Percentiles rank a stretch among this genome's conserved stretches.
Evolutionary conservation across 345 rosid genomes (phyloP).

Genomic region (Camelina laxa): DNA sequence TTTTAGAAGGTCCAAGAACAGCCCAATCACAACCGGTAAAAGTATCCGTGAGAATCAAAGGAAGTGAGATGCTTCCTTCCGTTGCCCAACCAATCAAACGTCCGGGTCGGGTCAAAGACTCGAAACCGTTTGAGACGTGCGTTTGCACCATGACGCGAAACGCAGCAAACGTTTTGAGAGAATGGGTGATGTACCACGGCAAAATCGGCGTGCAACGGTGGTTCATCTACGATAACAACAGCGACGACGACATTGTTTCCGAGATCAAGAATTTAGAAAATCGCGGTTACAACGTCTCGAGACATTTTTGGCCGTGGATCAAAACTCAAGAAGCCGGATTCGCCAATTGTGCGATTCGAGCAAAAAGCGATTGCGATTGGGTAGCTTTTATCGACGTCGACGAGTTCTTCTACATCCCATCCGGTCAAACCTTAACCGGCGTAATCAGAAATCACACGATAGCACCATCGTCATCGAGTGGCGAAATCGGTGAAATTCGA

Average conservation of each 20-base stretch:
- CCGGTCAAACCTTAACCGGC: constrained; percentile 44
- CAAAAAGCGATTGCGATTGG: constrained; percentile 69
- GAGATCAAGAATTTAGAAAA: constrained; percentile 47
- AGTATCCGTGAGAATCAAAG: constrained; percentile 71
- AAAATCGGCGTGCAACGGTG: constrained; percentile 68
- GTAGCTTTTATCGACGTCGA: constrained; percentile 86
- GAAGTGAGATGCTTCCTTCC: constrained; percentile 57
- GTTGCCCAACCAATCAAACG: constrained; percentile 52
- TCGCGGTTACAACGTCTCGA: constrained; percentile 49
- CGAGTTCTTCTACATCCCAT: constrained; percentile 65
- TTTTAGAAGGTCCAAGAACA: constrained; percentile 43
- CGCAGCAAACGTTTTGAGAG: constrained; percentile 65
- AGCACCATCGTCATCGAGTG: constrained; percentile 4
- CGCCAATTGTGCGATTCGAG: constrained; percentile 78
- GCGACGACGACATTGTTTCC: constrained; percentile 56
- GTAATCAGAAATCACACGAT: constrained; percentile 46
- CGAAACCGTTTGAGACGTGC: constrained; percentile 54
- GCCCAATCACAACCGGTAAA: constrained; percentile 47
- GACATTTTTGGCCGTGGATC: constrained; percentile 90
- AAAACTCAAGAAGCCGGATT: constrained; percentile 91
- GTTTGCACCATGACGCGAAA: constrained; percentile 82
- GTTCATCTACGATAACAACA: constrained; percentile 84
- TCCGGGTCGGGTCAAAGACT: constrained; percentile 11
- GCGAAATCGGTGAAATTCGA: constrained; percentile 58
- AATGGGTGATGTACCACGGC: constrained; percentile 85